Base-by-base conservation (phyloP, 257 asterid species). In the Gentiana straminea region DNA sequence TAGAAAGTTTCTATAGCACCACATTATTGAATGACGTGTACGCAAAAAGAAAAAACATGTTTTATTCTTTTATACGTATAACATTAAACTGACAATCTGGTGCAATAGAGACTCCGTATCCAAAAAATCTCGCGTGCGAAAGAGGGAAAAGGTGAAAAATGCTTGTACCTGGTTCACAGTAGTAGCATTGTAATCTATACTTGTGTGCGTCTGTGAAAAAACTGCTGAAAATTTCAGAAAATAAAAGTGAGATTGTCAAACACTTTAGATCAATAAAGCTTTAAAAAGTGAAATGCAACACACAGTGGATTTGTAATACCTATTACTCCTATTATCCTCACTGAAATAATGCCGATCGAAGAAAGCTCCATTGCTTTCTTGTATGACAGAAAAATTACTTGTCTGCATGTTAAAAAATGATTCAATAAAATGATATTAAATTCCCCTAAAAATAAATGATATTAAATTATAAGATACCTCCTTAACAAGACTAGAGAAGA, bases 181-280 rank as follows among this genome's bases (percentile, higher is more conserved):
- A 81, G 77, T 84, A 88, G 79, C 89, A 79, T 70, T 77, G 81
- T 54, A 85, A 69, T 68, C 96, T 79, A 64, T 80, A 84, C 54
- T 84, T 79, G 79, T 84, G 96, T 53, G 81, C 77, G 65, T 72
- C 75, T 13, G 96, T 73, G 66, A 80, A 82, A 78, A 82, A 88
- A 13, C 41, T 72, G 59, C 94, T 88, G 87, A 65, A 55, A 44
- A 44, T 64, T 55, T 64, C 33, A 64, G 43, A 35, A 33, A 15
- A 35, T 11, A 57, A 54, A 57, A 63, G 57, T 33, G 13, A 37
- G 63, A 35, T 70, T 36, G 32, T 33, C 49, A 1, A 39, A 15
- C 7, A 15, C 3, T 2, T 10, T 37, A 33, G 13, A 52, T 13
- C 58, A 51, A 41, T 10, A 49, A 34, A 54, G 67, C 55, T 52